A percentile compares a stretch with the other conserved stretches of the same genome.
Evolutionary conservation across 116 monocot species (phyloP).

Genomic region (Cymodocea nodosa): DNA sequence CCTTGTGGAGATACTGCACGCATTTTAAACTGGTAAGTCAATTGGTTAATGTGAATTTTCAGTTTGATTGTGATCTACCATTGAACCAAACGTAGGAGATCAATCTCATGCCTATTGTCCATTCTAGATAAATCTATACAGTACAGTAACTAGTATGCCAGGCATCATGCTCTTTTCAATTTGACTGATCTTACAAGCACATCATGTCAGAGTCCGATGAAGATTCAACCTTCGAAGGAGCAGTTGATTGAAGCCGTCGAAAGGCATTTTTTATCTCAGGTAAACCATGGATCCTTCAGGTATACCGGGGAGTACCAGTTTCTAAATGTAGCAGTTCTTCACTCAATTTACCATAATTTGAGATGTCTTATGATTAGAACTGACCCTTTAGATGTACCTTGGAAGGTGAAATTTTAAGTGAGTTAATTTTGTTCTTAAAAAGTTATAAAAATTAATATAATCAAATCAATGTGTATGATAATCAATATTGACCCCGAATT

Average conservation of each 20-base stretch:
- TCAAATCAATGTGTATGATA: too few relatives aligned
- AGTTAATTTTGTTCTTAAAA: too few relatives aligned
- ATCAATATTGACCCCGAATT: too few relatives aligned
- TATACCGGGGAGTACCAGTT: background rate
- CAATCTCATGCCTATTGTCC: too few relatives aligned
- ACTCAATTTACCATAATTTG: background rate
- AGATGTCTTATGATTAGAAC: background rate
- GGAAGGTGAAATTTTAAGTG: too few relatives aligned
- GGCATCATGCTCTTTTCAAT: background rate
- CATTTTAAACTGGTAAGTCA: conserved; percentile 63
- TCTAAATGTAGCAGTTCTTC: background rate
- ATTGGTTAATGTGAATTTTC: background rate
- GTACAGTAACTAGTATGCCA: too few relatives aligned
- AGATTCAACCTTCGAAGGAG: conserved; percentile 42
- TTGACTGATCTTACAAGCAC: background rate
- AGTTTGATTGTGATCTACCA: background rate
- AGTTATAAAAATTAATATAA: too few relatives aligned
- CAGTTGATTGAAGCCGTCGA: conserved; percentile 44
- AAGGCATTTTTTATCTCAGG: conserved; percentile 55
- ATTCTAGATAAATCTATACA: too few relatives aligned
- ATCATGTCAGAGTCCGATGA: conserved; percentile 7
- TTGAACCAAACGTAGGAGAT: background rate
- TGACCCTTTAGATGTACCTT: too few relatives aligned
- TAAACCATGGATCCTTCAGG: conserved; percentile 6
- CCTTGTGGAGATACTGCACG: conserved; percentile 61